Conservation (phyloP, 495 filamentous ascomycete species). For the Aspergillus cavernicola region DNA sequence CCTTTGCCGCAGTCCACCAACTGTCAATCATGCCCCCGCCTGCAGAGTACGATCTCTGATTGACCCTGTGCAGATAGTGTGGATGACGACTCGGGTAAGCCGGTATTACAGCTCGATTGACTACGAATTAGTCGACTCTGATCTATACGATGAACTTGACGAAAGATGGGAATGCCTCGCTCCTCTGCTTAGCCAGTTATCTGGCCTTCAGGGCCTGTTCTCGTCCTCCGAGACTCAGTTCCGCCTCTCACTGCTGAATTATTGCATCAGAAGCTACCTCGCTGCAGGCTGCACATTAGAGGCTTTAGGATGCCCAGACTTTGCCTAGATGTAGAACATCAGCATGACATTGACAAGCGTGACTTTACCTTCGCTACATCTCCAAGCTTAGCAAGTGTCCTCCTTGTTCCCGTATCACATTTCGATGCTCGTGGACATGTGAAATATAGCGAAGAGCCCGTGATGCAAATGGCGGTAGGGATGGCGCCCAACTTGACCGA, state of each 20-base stretch:
- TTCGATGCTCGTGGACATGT: not conserved
- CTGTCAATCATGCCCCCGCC: not conserved
- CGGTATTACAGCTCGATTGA: not conserved
- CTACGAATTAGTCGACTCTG: not conserved
- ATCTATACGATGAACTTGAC: not conserved
- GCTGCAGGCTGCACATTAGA: not conserved
- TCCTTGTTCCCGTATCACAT: not conserved
- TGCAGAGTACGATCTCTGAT: too few relatives aligned
- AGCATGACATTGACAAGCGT: not conserved
- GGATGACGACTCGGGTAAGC: too few relatives aligned
- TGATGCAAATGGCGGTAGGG: not conserved
- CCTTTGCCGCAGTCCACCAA: not conserved
- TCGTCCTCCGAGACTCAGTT: not conserved
- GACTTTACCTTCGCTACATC: not conserved
- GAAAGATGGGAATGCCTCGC: not conserved
- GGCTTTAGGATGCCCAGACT: not conserved
- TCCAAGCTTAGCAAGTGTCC: not conserved
- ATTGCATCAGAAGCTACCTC: not conserved
- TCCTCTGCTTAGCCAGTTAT: not conserved
- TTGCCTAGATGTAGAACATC: not conserved
- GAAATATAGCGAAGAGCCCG: not conserved
- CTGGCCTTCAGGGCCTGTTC: not conserved
- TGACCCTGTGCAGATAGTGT: too few relatives aligned
- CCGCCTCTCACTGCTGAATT: not conserved
- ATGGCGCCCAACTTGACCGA: not conserved